Evolutionary conservation across 2,329 filamentous ascomycete species (phyloP), one percentile per base, ranked within the genome.

Genomic region (Aspergillus arachidicola): DNA sequence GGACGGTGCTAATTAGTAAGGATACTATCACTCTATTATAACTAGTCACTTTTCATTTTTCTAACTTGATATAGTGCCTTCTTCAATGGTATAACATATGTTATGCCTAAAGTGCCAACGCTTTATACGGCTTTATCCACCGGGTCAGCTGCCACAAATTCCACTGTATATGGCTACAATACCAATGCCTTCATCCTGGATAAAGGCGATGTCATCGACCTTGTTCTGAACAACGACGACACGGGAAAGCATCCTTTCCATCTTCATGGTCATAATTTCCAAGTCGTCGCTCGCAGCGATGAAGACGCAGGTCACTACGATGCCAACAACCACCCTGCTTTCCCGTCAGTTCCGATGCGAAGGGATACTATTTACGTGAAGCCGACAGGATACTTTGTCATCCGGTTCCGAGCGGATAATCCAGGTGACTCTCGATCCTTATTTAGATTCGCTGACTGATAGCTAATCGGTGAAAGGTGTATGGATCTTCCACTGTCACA

Each of bases 401-500:
- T 94, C 12, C 72, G 81, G 0, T 83, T 84, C 65, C 68, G 77
- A 26, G 76, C 78, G 19, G 75, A 81, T 60, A 81, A 81, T 62
- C 79, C 79, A 1, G 51, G 51, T 55, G 28, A 26, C 26, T 28
- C n/a, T 23, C 9, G 4, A 36, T 36, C 14, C 10, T 1, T 9
- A 21, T 34, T 36, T 16, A 21, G 12, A 14, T 36, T 21, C 16
- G 19, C 51, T 23, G 16, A 16, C 5, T 36, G 30, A 12, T 54
- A 1, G 19, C 28, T 19, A 41, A 41, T 41, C 6, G 19, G 16
- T n/a, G 16, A 41, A 14, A 54, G 79, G 86, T 23, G 81, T 91
- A 26, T 91, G 88, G 88, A 76, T 91, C 4, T 91, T 93, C 79
- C 91, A 93, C 77, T 94, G 91, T 77, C 91, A 94, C 74, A 89